Conservation (phyloP, 2,329 filamentous ascomycete species). For the Penicillium olsonii region DNA sequence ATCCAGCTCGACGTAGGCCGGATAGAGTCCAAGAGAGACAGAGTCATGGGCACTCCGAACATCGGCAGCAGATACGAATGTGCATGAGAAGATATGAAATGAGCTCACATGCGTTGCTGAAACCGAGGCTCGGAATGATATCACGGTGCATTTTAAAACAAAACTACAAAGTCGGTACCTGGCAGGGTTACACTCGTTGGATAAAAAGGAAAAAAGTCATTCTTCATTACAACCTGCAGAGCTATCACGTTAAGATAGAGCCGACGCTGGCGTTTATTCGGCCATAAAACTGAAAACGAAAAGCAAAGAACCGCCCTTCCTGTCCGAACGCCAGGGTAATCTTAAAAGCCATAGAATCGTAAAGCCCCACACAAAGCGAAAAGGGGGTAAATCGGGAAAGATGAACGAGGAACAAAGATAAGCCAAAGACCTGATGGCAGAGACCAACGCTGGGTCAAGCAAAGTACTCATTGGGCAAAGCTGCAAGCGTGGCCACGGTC, state of each 20-base stretch:
- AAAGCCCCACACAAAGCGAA: conserved; percentile 2
- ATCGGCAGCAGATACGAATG: not conserved
- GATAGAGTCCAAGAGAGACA: too few relatives aligned
- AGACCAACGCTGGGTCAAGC: conserved; percentile 20
- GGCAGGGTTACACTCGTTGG: conserved; percentile 7
- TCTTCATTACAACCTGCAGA: conserved; percentile 18
- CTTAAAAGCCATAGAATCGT: conserved; percentile 3
- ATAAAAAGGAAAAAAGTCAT: conserved; percentile 9
- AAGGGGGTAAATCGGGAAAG: conserved; percentile 1
- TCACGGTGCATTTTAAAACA: conserved; percentile 19
- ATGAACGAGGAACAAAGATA: not conserved
- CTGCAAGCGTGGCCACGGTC: conserved; percentile 42
- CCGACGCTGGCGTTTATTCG: not conserved
- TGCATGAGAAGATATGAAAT: conserved; percentile 1
- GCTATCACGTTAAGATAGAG: conserved; percentile 7
- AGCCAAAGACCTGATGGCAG: not conserved
- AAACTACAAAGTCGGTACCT: conserved; percentile 16
- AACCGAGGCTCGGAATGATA: conserved; percentile 11
- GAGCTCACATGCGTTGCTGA: not conserved
- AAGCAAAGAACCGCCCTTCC: not conserved
- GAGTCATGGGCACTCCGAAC: not conserved
- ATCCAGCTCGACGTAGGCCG: too few relatives aligned
- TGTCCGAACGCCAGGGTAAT: conserved; percentile 7
- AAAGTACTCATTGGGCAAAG: conserved; percentile 47
- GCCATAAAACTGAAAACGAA: not conserved